A percentile compares a stretch with the other conserved stretches of the same genome.
These are phyloP conservation scores for Plasmodium malariae DNA, from an alignment of 169 alveolate species.

Conservation along the genomic window DNA sequence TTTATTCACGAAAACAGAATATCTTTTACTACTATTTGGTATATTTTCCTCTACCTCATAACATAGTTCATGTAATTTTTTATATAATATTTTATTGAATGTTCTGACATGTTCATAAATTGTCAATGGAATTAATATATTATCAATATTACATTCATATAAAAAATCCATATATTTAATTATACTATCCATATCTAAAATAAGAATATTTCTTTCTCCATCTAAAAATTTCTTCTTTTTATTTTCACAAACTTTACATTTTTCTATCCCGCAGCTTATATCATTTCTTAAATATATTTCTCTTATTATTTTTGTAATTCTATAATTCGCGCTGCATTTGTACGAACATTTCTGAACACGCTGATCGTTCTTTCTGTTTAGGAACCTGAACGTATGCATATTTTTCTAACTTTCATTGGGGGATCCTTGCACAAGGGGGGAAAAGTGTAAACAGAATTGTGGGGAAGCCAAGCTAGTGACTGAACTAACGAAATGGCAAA, in stretches of 20 bases:
- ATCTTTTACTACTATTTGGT: constrained; percentile 34
- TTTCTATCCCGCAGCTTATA: constrained; percentile 71
- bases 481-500: no score
- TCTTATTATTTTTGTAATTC: constrained; percentile 61
- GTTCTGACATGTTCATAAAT: constrained; percentile 61
- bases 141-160: constrained; percentile 58
- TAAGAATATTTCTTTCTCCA: constrained; percentile 45
- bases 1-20: constrained; percentile 55
- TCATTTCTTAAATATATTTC: constrained; percentile 70
- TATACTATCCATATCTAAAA: constrained; percentile 45
- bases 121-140: constrained; percentile 54
- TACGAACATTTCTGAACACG: constrained; percentile 62
- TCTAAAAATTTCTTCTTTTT: constrained; percentile 59
- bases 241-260: constrained; percentile 70
- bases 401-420: no score
- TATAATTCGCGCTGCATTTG: constrained; percentile 29
- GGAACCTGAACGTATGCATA: constrained; percentile 44
- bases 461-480: no score
- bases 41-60: constrained; percentile 47
- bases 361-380: constrained; percentile 46
- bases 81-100: constrained; percentile 60
- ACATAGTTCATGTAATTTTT: constrained; percentile 62
- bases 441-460: no score
- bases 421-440: no score
- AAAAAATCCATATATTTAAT: constrained; percentile 67